Percentiles rank a stretch among this genome's conserved stretches.
phyloP scores from a whole-genome alignment of 116 monocot species.

The Phalaenopsis hybrid region DNA sequence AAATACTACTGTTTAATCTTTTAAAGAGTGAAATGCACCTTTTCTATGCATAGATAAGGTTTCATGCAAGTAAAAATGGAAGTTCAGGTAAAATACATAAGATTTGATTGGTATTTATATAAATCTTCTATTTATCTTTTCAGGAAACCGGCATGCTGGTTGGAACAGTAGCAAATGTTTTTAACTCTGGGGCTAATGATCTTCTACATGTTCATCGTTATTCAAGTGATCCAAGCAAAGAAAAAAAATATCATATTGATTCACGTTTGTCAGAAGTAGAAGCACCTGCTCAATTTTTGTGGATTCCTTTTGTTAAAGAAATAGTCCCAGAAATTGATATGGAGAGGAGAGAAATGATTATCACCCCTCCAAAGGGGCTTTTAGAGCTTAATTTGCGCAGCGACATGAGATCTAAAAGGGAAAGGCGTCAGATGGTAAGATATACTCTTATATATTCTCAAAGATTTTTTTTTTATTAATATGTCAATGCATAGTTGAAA shows the following conservation, averaged over 20 bases:
- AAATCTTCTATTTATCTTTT: neutral
- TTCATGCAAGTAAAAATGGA: no score
- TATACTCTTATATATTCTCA: conserved; percentile 22
- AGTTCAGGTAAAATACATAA: no score
- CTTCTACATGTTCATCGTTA: conserved; percentile 61
- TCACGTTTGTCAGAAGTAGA: conserved; percentile 14
- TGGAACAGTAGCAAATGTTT: conserved; percentile 63
- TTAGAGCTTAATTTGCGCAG: conserved; percentile 75
- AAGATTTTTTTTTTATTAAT: neutral
- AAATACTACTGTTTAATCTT: no score
- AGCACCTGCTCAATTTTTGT: conserved; percentile 41
- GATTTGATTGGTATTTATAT: no score
- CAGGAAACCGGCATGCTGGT: conserved; percentile 68
- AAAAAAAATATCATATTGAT: conserved; percentile 9
- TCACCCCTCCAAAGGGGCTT: conserved; percentile 95
- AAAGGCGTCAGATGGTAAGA: conserved; percentile 75
- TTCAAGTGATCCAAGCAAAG: conserved; percentile 16
- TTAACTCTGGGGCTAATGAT: conserved; percentile 71
- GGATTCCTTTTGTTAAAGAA: conserved; percentile 93
- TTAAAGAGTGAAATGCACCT: no score
- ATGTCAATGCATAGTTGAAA: neutral
- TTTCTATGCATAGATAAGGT: no score
- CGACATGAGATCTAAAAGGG: conserved; percentile 69
- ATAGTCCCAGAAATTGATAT: conserved; percentile 90
- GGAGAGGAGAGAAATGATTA: conserved; percentile 64